phyloP scores from a whole-genome alignment of 768 basidiomycete species.

The Russula olivacea region DNA sequence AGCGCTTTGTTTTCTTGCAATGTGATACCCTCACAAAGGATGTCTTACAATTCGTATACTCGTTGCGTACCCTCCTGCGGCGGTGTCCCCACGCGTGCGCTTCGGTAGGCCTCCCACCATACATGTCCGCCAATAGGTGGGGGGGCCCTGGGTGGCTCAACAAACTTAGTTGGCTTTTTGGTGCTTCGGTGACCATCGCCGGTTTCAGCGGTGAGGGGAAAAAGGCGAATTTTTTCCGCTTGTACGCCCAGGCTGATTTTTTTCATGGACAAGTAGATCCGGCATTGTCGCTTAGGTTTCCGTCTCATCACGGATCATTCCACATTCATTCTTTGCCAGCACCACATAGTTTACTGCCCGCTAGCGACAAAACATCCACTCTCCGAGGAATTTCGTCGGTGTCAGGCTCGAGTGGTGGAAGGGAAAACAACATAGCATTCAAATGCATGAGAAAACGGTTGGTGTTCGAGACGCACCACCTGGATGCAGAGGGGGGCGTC shows the following conservation, averaged over 20 bases:
- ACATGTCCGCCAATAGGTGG: slow-evolving; percentile 53
- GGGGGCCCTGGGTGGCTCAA: slow-evolving; percentile 66
- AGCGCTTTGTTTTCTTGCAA: neutral
- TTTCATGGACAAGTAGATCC: slow-evolving; percentile 54
- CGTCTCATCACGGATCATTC: slow-evolving; percentile 81
- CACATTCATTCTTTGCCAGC: slow-evolving; percentile 72
- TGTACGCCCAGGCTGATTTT: slow-evolving; percentile 6
- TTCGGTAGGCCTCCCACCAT: slow-evolving; percentile 59
- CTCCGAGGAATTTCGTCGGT: slow-evolving; percentile 72
- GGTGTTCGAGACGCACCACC: slow-evolving; percentile 85
- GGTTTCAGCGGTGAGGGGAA: slow-evolving; percentile 67
- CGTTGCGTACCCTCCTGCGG: slow-evolving; percentile 56
- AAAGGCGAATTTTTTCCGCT: slow-evolving; percentile 7
- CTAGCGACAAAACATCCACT: slow-evolving; percentile 77
- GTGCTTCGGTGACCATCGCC: slow-evolving; percentile 64
- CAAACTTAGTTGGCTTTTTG: slow-evolving; percentile 73
- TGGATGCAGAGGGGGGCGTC: slow-evolving; percentile 82
- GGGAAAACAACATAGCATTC: slow-evolving; percentile 96
- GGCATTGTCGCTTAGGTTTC: slow-evolving; percentile 65
- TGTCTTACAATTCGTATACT: slow-evolving; percentile 66
- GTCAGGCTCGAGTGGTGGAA: slow-evolving; percentile 47
- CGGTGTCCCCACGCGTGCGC: slow-evolving; percentile 56
- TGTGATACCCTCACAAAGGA: slow-evolving; percentile 39
- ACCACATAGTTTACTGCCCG: slow-evolving; percentile 63
- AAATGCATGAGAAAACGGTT: slow-evolving; percentile 84